A percentile compares a stretch with the other conserved stretches of the same genome.
Conservation (phyloP, 1,284 basidiomycete species). For the Vanrija sp. region DNA sequence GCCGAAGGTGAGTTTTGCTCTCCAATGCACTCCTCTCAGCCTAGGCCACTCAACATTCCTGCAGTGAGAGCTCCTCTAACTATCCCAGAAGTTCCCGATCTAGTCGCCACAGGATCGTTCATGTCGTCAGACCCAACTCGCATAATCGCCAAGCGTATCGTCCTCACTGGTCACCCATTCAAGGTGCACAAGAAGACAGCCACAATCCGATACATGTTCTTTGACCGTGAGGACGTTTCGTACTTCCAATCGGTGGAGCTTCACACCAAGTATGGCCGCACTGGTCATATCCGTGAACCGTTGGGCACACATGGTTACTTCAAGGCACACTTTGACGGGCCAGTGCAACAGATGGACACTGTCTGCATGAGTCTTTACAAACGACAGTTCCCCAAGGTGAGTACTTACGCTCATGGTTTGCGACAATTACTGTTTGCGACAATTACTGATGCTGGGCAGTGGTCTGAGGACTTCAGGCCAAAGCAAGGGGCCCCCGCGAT, state of each 20-base stretch:
- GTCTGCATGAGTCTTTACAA: slow-evolving; percentile 89
- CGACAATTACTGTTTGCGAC: neutral
- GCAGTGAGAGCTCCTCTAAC: neutral
- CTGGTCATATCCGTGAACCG: slow-evolving; percentile 87
- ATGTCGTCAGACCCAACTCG: slow-evolving; percentile 85
- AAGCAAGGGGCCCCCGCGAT: neutral
- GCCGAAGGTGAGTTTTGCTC: neutral
- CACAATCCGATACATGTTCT: slow-evolving; percentile 98
- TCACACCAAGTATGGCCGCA: slow-evolving; percentile 85
- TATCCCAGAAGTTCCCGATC: slow-evolving; percentile 60
- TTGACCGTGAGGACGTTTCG: slow-evolving; percentile 84
- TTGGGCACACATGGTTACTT: slow-evolving; percentile 98
- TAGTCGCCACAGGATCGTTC: slow-evolving; percentile 89
- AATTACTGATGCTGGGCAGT: slow-evolving; percentile 8
- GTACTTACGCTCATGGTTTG: neutral
- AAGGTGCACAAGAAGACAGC: slow-evolving; percentile 97
- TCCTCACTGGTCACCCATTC: slow-evolving; percentile 93
- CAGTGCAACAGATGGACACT: slow-evolving; percentile 93
- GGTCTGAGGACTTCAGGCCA: slow-evolving; percentile 26
- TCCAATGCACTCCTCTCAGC: neutral
- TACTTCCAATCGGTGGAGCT: slow-evolving; percentile 94
- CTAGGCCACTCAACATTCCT: neutral
- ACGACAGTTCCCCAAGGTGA: slow-evolving; percentile 70
- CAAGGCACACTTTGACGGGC: slow-evolving; percentile 95
- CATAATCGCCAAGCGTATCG: slow-evolving; percentile 84